A percentile compares a stretch with the other conserved stretches of the same genome.
Evolutionary conservation across 768 basidiomycete species (phyloP).

Genomic region (Leccinellum rugosiceps): DNA sequence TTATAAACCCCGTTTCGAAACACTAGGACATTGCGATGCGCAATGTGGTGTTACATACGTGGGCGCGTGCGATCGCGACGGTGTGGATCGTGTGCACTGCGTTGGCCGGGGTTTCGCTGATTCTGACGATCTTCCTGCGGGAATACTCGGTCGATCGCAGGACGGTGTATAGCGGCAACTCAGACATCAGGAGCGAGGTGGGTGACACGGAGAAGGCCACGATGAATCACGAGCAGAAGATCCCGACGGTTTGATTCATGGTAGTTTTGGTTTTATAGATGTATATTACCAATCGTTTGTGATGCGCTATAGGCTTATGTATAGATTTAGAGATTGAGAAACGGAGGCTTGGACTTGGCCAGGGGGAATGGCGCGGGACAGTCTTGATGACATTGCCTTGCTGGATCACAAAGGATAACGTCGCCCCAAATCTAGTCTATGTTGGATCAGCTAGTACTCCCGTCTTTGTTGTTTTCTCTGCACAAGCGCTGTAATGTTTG

Average conservation of each 20-base stretch:
- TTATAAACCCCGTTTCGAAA: background rate
- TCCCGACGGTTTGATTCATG: background rate
- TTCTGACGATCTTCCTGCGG: conserved; percentile 51
- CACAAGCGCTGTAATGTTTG: too few relatives aligned
- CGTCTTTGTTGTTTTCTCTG: too few relatives aligned
- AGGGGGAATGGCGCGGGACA: too few relatives aligned
- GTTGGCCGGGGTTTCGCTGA: conserved; percentile 36
- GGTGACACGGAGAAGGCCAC: conserved; percentile 17
- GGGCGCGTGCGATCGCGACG: conserved; percentile 54
- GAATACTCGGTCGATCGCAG: conserved; percentile 57
- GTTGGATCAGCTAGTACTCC: too few relatives aligned
- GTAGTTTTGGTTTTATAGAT: background rate
- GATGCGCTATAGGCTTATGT: background rate
- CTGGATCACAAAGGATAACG: too few relatives aligned
- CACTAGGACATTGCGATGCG: background rate
- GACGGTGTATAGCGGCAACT: conserved; percentile 37
- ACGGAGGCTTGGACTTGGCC: too few relatives aligned
- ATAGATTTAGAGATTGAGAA: too few relatives aligned
- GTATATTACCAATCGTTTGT: too few relatives aligned
- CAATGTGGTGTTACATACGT: conserved; percentile 55
- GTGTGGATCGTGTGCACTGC: conserved; percentile 69
- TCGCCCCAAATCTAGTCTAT: too few relatives aligned
- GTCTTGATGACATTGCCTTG: too few relatives aligned
- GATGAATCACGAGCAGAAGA: background rate
- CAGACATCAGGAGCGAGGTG: conserved; percentile 5